Conservation (phyloP, 1,284 basidiomycete genomes). For the Ganoderma resinaceum region DNA sequence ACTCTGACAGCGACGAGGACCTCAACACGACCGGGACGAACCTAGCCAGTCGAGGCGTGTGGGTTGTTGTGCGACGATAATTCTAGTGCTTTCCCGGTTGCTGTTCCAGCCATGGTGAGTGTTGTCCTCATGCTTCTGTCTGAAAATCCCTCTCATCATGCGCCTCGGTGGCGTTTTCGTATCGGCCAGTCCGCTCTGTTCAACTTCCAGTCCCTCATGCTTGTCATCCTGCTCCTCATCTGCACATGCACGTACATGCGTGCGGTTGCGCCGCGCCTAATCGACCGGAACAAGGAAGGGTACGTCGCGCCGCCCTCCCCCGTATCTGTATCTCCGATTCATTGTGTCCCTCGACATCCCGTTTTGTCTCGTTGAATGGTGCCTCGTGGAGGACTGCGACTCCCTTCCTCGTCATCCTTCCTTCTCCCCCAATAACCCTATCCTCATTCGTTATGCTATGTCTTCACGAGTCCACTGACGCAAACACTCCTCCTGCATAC, state of each 20-base stretch:
- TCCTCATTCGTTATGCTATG: background rate
- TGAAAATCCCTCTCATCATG: background rate
- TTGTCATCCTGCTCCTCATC: constrained; percentile 92
- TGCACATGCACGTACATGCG: constrained; percentile 98
- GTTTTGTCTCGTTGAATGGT: background rate
- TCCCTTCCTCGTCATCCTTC: background rate
- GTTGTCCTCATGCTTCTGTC: background rate
- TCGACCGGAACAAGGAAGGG: constrained; percentile 97
- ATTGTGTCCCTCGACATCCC: background rate
- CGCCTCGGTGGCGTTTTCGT: background rate
- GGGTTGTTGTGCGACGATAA: background rate
- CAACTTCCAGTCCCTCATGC: constrained; percentile 95
- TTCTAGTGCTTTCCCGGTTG: background rate
- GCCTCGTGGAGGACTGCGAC: background rate
- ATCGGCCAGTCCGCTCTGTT: constrained; percentile 88
- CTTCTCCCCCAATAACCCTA: background rate
- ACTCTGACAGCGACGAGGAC: background rate
- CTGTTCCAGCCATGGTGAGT: background rate
- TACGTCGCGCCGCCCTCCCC: constrained; percentile 47
- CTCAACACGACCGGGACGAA: background rate
- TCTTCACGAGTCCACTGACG: background rate
- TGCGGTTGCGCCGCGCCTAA: constrained; percentile 85
- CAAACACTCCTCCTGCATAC: background rate
- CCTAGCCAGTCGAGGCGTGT: background rate
- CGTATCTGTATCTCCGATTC: background rate